Evolutionary conservation across 2,329 filamentous ascomycete genomes (phyloP).

Genomic region (Xylariales sp.): DNA sequence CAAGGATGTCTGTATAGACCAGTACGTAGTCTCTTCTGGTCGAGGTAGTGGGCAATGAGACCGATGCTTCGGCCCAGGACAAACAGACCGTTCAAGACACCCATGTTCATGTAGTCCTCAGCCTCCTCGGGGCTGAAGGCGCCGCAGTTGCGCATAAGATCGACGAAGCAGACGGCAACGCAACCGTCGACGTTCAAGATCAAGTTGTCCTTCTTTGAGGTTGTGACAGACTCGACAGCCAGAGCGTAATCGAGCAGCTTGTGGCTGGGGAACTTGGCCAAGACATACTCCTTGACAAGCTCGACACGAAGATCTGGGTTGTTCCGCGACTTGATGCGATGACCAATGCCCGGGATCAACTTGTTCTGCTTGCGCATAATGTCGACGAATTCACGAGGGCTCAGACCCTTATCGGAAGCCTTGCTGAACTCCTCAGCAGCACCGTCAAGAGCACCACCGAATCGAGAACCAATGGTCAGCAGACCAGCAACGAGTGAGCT

Average conservation of each 20-base stretch:
- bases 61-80: conserved; percentile 95
- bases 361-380: conserved; percentile 99
- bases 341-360: conserved; percentile 97
- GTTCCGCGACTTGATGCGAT: conserved; percentile 99
- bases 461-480: conserved; percentile 94
- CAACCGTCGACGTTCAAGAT: conserved; percentile 99
- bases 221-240: conserved; percentile 95
- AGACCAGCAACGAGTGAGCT: conserved; percentile 93
- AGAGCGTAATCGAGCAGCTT: conserved; percentile 99
- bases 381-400: conserved; percentile 98
- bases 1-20: conserved; percentile 98
- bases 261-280: conserved; percentile 94
- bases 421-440: conserved; percentile 98
- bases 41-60: conserved; percentile 98
- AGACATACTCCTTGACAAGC: conserved; percentile 97
- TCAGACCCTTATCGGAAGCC: conserved; percentile 96
- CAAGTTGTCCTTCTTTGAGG: conserved; percentile 99
- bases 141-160: conserved; percentile 94
- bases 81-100: conserved; percentile 98
- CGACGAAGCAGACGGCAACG: conserved; percentile 97
- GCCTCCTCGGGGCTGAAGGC: conserved; percentile 95
- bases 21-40: conserved; percentile 98
- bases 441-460: conserved; percentile 96
- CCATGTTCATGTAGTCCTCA: conserved; percentile 98
- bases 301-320: conserved; percentile 99